Evolutionary conservation across 345 rosid species (phyloP), one percentile per base, ranked within the genome.

Genomic region (Tarenaya hassleriana): DNA sequence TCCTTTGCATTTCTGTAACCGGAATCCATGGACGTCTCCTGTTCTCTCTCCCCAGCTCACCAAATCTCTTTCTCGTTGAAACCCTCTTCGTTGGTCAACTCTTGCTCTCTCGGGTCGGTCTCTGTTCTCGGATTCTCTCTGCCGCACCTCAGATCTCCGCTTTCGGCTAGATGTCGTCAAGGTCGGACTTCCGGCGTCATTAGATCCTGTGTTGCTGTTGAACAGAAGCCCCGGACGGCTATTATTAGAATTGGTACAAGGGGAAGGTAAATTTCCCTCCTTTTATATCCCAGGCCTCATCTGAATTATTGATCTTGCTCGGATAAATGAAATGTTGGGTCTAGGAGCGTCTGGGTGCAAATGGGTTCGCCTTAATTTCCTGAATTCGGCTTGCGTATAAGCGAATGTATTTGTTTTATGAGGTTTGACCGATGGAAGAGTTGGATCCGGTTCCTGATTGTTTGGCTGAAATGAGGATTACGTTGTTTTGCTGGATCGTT

Each of bases 191-290:
- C 55, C 10, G 67, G 55, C 34, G 45, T 77, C 18, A 53, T 58
- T 0, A 79, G 68, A 58, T 94, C 98, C 56, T 87, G 90, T 45
- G 80, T 76, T 34, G 73, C 86, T 56, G 81, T 77, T 52, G 86
- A 81, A 64, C 77, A 73, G 75, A 76, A 84, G 54, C 72, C 87
- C 15, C 81, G 81, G 62, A 79, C 83, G 29, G 75, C 88, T 24
- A 69, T 81, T 24, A 62, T 91, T 44, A 72, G 88, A 76, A 91
- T 91, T 53, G 98, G 98, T 27, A 91, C 98, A 9, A 68, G 98
- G 59, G 98, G 98, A 75, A 91, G 98, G 98, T 91, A 47, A 14
- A 48, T 27, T 17, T 49, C 49, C 55, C 49, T 52, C 61, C 41
- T 50, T 43, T 57, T 61, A n/a, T 8, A 37, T 18, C 13, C 9